Evolutionary conservation across 345 rosid genomes (phyloP), one percentile per base, ranked within the genome.

Genomic region (Atalantia buxifolia): DNA sequence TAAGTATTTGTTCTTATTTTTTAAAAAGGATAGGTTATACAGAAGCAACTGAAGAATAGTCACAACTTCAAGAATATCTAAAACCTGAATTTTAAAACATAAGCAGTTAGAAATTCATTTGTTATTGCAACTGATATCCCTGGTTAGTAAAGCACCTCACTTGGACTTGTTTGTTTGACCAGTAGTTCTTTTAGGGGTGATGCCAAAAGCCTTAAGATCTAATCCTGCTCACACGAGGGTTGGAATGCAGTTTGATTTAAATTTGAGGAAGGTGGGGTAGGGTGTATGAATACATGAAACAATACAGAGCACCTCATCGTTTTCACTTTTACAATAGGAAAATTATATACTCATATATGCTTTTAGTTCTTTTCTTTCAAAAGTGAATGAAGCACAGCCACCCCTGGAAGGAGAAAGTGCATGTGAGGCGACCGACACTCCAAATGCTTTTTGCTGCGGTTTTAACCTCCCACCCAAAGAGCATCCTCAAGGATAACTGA

Each of bases 1-100:
- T 93, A 78, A 90, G 97, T 87, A 69, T 40, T 59, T 40, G 50
- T 36, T 73, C 57, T 33, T 4, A 56, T 69, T 55, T 14, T 27
- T 69, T 33, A 27, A 25, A 60, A 22, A 25, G 16, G 62, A 57
- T n/a, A 65, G 59, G 31, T n/a, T 7, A 53, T 7, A 19, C 28
- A 18, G 25, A 62, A 45, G 25, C 69, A 27, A 74, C n/a, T 7
- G 16, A 30, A 45, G 53, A 33, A 57, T 24, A 66, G 18, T 45
- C 18, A 45, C 50, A 45, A 66, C 31, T 33, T 6, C 4, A 31
- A 45, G 18, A 30, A 76, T 45, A 53, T 56, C 6, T 76, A 31
- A 21, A 75, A 73, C 31, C 31, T 50, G 31, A 69, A 33, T 9
- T 53, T 62, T 33, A 70, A 22, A 42, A 38, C 33, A 27, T 35